Evolutionary conservation across 2,329 filamentous ascomycete species (phyloP), one percentile per base, ranked within the genome.

Genomic region (Raffaelea deltoideospora): DNA sequence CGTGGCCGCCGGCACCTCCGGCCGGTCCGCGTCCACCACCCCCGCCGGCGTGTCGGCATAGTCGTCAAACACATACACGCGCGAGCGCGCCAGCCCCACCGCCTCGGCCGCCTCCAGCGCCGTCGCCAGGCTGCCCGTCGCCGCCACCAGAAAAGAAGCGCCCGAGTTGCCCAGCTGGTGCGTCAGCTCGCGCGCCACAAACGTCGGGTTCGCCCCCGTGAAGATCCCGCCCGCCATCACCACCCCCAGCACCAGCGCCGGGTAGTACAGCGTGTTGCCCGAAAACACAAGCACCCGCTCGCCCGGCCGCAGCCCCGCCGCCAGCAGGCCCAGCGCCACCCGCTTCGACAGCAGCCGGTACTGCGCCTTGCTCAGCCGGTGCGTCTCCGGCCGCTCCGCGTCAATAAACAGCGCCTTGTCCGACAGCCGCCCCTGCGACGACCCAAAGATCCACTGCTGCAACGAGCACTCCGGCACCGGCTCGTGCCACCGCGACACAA

Each of bases 191-290:
- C 79, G 62, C 0, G 72, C 60, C 1, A 82, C 75, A 46, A 75
- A 55, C 4, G 45, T 42, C 18, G 55, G 55, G 40, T 56, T 57
- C 27, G 55, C 55, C 20, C 80, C 82, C 0, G 76, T 80, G 58
- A 88, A 88, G 37, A 88, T 61, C 2, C 79, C 80, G 4, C 80
- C 80, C 0, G 82, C 79, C 72, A 85, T 85, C 35, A 85, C 63
- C 17, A 80, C 64, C 14, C 82, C 82, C 54, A 85, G 64, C 37
- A 87, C 72, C 1, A 82, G 61, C 1, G 72, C 62, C 0, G 82
- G 78, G 50, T 78, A 83, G 58, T 79, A 83, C 13, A 88, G 54
- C 45, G 69, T 76, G 55, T 87, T 88, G 18, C 74, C 70, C 0
- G 78, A 77, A 55, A 79, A 87, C 17, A 88, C 58, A 33, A 88